A percentile compares a stretch with the other conserved stretches of the same genome.
These are phyloP conservation scores for Capronia epimyces DNA, from an alignment of 2,329 filamentous ascomycete species.

Conservation along the genomic window DNA sequence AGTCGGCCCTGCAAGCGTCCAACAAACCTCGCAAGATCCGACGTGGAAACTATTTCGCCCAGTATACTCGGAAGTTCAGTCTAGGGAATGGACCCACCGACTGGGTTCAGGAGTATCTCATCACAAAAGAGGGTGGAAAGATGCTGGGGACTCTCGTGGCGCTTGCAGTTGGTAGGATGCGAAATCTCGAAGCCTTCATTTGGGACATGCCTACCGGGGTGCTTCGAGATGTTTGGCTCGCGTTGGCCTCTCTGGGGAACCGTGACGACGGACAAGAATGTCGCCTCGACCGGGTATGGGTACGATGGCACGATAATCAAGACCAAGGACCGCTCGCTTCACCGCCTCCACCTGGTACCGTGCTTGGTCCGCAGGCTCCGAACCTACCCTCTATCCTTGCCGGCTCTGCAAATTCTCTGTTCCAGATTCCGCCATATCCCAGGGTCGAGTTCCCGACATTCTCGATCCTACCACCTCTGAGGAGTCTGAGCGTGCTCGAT, in stretches of 20 bases:
- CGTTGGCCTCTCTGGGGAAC: constrained; percentile 65
- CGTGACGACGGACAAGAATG: constrained; percentile 55
- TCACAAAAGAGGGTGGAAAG: constrained; percentile 77
- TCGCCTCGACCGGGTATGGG: constrained; percentile 68
- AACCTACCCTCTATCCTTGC: constrained; percentile 25
- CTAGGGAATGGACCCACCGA: constrained; percentile 73
- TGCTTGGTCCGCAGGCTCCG: constrained; percentile 12
- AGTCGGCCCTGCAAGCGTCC: constrained; percentile 27
- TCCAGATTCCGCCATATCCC: constrained; percentile 41
- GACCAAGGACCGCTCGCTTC: constrained; percentile 40
- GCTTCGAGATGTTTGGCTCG: constrained; percentile 72
- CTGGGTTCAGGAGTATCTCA: constrained; percentile 76
- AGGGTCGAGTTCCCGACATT: constrained; percentile 74
- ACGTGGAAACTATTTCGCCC: constrained; percentile 68
- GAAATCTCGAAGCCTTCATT: constrained; percentile 72
- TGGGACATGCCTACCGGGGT: constrained; percentile 91
- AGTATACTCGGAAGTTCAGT: constrained; percentile 75
- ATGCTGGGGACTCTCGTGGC: constrained; percentile 82
- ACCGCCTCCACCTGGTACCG: constrained; percentile 30
- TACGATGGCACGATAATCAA: constrained; percentile 76
- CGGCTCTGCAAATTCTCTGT: constrained; percentile 21
- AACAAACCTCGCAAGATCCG: constrained; percentile 34
- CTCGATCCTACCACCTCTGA: constrained; percentile 68
- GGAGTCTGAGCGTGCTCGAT: constrained; percentile 69
- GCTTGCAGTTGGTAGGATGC: constrained; percentile 73